Evolutionary conservation across 306 rosid genomes (phyloP).

Genomic region (Rosa chinensis): DNA sequence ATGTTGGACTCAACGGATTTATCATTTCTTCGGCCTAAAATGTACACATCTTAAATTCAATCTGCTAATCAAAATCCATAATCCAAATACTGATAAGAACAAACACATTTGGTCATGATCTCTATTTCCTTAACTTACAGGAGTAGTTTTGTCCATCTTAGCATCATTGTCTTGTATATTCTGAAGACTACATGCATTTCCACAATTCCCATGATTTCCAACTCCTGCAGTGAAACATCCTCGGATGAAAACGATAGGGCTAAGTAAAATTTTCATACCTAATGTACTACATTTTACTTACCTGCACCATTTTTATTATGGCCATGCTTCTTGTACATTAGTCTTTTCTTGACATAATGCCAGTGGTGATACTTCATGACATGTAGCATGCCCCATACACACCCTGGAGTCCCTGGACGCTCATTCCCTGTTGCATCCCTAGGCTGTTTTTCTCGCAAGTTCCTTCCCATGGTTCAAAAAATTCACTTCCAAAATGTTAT

Average conservation of each 20-base stretch:
- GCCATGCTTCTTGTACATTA: constrained; percentile 29
- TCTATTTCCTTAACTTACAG: constrained; percentile 39
- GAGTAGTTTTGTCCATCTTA: constrained; percentile 13
- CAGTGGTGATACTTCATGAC: constrained; percentile 61
- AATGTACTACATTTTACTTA: constrained; percentile 14
- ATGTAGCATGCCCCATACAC: constrained; percentile 58
- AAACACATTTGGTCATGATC: neutral
- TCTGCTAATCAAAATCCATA: neutral
- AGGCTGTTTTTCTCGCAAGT: constrained; percentile 23
- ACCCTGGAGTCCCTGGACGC: constrained; percentile 27
- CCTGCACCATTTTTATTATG: constrained; percentile 23
- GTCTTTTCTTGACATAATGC: constrained; percentile 58
- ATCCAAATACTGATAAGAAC: neutral
- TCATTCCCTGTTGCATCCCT: constrained; percentile 8
- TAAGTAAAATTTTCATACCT: neutral
- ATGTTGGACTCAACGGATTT: constrained; percentile 21
- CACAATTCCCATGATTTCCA: constrained; percentile 20
- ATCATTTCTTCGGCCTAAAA: constrained; percentile 44
- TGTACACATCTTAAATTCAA: constrained; percentile 21
- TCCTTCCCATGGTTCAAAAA: constrained; percentile 43
- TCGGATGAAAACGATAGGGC: neutral
- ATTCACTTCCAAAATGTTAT: constrained; percentile 14
- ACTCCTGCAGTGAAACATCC: constrained; percentile 29
- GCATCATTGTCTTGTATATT: constrained; percentile 11
- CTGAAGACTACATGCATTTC: constrained; percentile 12